Evolutionary conservation across 1,284 basidiomycete genomes (phyloP).

Genomic region (Cystobasidium slooffiae): DNA sequence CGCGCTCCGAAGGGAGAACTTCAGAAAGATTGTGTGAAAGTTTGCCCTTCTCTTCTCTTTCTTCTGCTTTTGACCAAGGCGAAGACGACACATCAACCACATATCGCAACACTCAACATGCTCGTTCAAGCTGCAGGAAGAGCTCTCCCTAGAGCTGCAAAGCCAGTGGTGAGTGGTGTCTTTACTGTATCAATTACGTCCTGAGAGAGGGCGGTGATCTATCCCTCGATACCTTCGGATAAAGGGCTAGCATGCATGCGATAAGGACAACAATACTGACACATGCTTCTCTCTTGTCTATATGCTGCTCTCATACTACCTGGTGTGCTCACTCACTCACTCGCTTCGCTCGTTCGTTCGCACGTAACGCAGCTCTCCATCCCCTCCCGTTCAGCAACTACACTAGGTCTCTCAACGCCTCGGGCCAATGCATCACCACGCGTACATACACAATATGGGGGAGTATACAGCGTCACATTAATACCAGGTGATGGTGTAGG

Average conservation of each 20-base stretch:
- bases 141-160: conserved; percentile 33
- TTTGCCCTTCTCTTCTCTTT: neutral
- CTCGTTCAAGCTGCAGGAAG: conserved; percentile 33
- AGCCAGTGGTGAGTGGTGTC: conserved; percentile 19
- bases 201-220: neutral
- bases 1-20: conserved; percentile 5
- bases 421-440: conserved; percentile 8
- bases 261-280: neutral
- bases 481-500: conserved; percentile 86
- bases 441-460: conserved; percentile 89
- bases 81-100: neutral
- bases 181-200: neutral
- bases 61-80: neutral
- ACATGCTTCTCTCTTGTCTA: too few species aligned
- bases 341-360: conserved; percentile 4
- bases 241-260: too few species aligned
- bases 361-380: conserved; percentile 28
- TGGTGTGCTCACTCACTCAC: too few species aligned
- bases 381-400: conserved; percentile 33
- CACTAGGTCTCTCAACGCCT: conserved; percentile 20
- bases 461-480: conserved; percentile 71
- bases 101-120: conserved; percentile 1
- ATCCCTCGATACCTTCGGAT: neutral
- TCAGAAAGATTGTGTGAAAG: neutral
- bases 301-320: too few species aligned